These are phyloP conservation scores for Xylaria curta DNA, from an alignment of 495 filamentous ascomycete species.

Conservation along the genomic window DNA sequence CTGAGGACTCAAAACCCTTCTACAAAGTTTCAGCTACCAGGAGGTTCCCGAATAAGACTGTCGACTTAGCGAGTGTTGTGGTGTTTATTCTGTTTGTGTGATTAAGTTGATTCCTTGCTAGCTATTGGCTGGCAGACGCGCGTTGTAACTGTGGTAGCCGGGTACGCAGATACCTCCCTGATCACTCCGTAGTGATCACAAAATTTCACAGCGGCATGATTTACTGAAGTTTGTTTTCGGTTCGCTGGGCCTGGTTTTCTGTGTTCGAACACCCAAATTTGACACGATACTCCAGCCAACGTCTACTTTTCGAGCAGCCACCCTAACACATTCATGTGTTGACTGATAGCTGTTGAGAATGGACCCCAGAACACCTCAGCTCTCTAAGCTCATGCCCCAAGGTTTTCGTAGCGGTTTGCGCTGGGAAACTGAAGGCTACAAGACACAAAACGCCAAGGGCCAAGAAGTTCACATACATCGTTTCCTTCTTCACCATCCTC, in stretches of 20 bases:
- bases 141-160: not conserved
- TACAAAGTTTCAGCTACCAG: constrained; percentile 3
- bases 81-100: not conserved
- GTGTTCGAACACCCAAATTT: not conserved
- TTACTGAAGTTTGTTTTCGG: not conserved
- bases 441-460: not conserved
- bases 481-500: constrained; percentile 26
- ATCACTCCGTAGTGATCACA: not conserved
- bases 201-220: not conserved
- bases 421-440: constrained; percentile 26
- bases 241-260: not conserved
- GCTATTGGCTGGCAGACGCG: not conserved
- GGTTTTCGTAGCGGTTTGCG: constrained; percentile 20
- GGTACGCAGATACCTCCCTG: not conserved
- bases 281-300: not conserved
- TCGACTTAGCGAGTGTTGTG: not conserved
- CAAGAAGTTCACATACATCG: not conserved
- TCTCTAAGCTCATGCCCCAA: not conserved
- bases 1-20: not conserved
- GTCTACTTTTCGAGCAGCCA: not conserved
- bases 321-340: not conserved
- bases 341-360: not conserved
- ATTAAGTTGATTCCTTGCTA: not conserved
- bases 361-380: not conserved
- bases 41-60: constrained; percentile 12